Conservation (phyloP, 495 filamentous ascomycete genomes). For the Trichoderma virens region DNA sequence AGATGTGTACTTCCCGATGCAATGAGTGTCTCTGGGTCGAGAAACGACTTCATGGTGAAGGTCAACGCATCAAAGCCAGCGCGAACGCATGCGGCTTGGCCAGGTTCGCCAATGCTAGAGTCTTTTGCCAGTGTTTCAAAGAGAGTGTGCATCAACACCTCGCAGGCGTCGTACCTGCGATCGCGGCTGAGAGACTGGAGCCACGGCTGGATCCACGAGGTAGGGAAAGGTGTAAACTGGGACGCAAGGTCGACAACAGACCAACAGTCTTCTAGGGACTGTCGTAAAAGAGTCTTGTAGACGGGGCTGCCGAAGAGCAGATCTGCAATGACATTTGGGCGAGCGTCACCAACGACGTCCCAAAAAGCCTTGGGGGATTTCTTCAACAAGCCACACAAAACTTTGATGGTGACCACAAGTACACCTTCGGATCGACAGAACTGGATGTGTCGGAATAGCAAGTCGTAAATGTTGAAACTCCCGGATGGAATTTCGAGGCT, state of each 20-base stretch:
- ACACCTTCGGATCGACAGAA: slow-evolving; percentile 48
- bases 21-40: slow-evolving; percentile 25
- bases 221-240: slow-evolving; percentile 45
- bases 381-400: slow-evolving; percentile 58
- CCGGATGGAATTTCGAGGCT: slow-evolving; percentile 57
- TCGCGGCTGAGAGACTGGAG: slow-evolving; percentile 65
- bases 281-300: slow-evolving; percentile 51
- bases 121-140: slow-evolving; percentile 56
- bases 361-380: slow-evolving; percentile 74
- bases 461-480: slow-evolving; percentile 53
- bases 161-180: slow-evolving; percentile 64
- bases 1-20: slow-evolving; percentile 41
- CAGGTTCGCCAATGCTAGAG: slow-evolving; percentile 23
- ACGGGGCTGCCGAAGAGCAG: slow-evolving; percentile 66
- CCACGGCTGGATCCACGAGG: slow-evolving; percentile 65
- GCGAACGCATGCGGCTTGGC: slow-evolving; percentile 35
- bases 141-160: slow-evolving; percentile 60
- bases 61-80: slow-evolving; percentile 39
- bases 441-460: slow-evolving; percentile 65
- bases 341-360: slow-evolving; percentile 74
- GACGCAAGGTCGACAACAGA: slow-evolving; percentile 34
- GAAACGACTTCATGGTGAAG: slow-evolving; percentile 38
- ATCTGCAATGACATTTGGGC: slow-evolving; percentile 64
- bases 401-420: slow-evolving; percentile 54
- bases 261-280: slow-evolving; percentile 34